A percentile compares a stretch with the other conserved stretches of the same genome.
Conservation (phyloP, 306 rosid genomes). For the Crotalaria pallida region DNA sequence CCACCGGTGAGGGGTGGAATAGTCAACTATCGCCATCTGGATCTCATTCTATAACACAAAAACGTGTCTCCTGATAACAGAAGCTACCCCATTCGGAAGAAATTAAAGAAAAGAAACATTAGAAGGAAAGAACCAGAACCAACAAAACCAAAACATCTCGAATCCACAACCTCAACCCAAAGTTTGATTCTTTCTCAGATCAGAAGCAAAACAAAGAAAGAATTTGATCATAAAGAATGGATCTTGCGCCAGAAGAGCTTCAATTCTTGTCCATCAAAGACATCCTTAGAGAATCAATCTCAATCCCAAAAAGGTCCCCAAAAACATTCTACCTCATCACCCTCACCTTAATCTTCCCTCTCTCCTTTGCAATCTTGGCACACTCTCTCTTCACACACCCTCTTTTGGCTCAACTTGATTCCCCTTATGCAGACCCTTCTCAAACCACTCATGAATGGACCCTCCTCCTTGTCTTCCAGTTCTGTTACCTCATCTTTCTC, state of each 20-base stretch:
- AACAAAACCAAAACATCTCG: too few relatives aligned
- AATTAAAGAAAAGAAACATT: too few relatives aligned
- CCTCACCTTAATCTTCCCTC: conserved; percentile 75
- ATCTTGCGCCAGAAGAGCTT: conserved; percentile 84
- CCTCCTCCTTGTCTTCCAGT: conserved; percentile 65
- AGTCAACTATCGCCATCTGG: conserved; percentile 2
- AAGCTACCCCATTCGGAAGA: background rate
- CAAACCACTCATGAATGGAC: conserved; percentile 70
- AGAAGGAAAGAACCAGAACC: background rate
- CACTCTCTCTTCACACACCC: conserved; percentile 96
- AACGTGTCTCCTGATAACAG: background rate
- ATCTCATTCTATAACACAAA: background rate
- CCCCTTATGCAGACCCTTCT: conserved; percentile 48
- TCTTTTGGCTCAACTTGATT: conserved; percentile 52
- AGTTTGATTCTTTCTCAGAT: background rate
- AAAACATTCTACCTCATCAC: conserved; percentile 83
- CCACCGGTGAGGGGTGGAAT: background rate
- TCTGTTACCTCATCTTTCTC: conserved; percentile 83
- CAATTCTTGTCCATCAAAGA: conserved; percentile 54
- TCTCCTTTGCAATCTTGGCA: conserved; percentile 83
- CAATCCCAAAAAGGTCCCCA: conserved; percentile 78
- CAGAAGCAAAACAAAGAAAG: background rate
- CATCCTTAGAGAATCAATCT: conserved; percentile 62
- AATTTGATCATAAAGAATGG: conserved; percentile 57
- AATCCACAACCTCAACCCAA: background rate